These are phyloP conservation scores for Collybia sp. DNA, from an alignment of 768 basidiomycete species.

Conservation along the genomic window DNA sequence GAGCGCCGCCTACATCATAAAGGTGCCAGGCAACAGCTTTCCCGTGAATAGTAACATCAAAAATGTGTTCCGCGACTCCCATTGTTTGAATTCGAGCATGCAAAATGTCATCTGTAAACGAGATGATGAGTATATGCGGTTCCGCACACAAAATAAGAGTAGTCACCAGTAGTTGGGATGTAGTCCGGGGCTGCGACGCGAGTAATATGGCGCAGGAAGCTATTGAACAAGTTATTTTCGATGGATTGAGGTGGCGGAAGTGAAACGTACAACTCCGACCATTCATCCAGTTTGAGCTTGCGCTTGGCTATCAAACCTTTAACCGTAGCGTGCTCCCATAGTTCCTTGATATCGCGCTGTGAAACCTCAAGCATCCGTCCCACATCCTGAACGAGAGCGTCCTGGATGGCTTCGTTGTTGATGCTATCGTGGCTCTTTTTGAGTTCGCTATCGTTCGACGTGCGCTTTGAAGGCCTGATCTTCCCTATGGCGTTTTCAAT, in stretches of 20 bases:
- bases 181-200: slow-evolving; percentile 70
- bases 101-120: slow-evolving; percentile 68
- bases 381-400: slow-evolving; percentile 57
- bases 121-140: slow-evolving; percentile 23
- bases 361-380: slow-evolving; percentile 53
- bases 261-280: slow-evolving; percentile 77
- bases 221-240: slow-evolving; percentile 21
- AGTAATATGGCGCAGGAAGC: slow-evolving; percentile 71
- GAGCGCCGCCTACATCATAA: slow-evolving; percentile 68
- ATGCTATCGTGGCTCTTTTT: slow-evolving; percentile 27
- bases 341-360: slow-evolving; percentile 60
- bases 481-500: slow-evolving; percentile 48
- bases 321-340: slow-evolving; percentile 74
- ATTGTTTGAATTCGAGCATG: slow-evolving; percentile 90
- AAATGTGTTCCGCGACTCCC: slow-evolving; percentile 81
- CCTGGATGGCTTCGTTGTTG: slow-evolving; percentile 33
- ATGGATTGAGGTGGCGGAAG: slow-evolving; percentile 1
- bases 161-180: slow-evolving; percentile 67
- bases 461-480: slow-evolving; percentile 25
- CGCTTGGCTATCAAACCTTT: slow-evolving; percentile 62
- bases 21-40: slow-evolving; percentile 73
- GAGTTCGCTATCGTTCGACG: slow-evolving; percentile 21
- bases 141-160: not conserved
- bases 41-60: slow-evolving; percentile 77
- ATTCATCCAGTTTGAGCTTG: slow-evolving; percentile 77